Evolutionary conservation across 2,329 filamentous ascomycete species (phyloP), one percentile per base, ranked within the genome.

Genomic region (Fusarium sp.): DNA sequence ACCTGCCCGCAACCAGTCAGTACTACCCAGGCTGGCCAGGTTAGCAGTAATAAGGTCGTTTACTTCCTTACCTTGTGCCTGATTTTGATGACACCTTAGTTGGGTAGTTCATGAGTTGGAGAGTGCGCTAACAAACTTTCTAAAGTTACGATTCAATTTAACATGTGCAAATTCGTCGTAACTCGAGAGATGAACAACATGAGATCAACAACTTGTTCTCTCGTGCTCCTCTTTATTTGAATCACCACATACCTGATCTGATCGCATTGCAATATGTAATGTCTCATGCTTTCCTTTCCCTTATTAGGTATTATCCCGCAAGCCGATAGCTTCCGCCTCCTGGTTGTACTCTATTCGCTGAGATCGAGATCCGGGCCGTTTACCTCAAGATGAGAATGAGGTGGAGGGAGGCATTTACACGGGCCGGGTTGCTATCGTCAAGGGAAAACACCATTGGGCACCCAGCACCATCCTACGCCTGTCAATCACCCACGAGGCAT

Each of bases 321-420:
- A 74, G 60, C 63, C 71, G 59, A 74, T 38, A 45, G 47, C 68
- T 74, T 56, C 71, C 71, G 72, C 28, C 48, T 68, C 30, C 71
- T 44, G 47, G 51, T 57, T 62, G 45, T 47, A 28, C 34, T 68
- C 44, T 42, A 71, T 58, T 45, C 65, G 58, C 50, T 72, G 57
- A 55, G 58, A 60, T 68, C 55, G 36, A 72, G 55, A 74, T 74
- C 72, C 72, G 72, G 68, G 30, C 71, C 72, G 60, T 74, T 74
- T 68, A 57, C 56, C 72, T 62, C 42, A 51, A 45, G 28, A 42
- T 74, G 42, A 50, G 32, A 52, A 72, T 68, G 48, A 51, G 61
- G 62, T 72, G 67, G 55, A 72, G 58, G 62, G 68, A 48, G 60
- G 30, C 56, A 60, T 73, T 60, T 74, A 47, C 32, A 72, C 28